phyloP scores from a whole-genome alignment of 2,329 filamentous ascomycete species.

The Akanthomyces dipterigenus region DNA sequence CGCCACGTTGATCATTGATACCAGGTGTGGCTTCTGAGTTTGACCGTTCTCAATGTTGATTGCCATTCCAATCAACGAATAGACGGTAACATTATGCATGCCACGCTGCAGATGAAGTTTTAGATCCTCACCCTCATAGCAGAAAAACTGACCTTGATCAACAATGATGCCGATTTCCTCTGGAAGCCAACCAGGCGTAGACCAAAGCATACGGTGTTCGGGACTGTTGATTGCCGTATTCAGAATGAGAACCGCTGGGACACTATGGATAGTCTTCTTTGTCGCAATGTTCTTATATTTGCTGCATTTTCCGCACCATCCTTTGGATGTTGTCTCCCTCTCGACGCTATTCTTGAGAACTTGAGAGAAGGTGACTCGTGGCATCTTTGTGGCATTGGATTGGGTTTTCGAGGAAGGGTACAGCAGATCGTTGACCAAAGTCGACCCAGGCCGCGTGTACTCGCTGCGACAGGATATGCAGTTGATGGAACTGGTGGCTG shows the following conservation, averaged over 20 bases:
- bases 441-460: conserved; percentile 69
- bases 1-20: conserved; percentile 79
- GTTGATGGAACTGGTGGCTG: conserved; percentile 65
- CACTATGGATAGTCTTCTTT: conserved; percentile 72
- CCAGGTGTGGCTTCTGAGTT: conserved; percentile 81
- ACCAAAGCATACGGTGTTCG: conserved; percentile 77
- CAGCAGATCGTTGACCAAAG: conserved; percentile 77
- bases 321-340: conserved; percentile 77
- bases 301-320: conserved; percentile 89
- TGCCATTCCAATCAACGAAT: conserved; percentile 84
- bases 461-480: conserved; percentile 87
- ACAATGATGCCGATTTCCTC: conserved; percentile 91
- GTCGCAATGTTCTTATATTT: conserved; percentile 84
- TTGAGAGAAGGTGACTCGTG: conserved; percentile 70
- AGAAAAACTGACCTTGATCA: conserved; percentile 86
- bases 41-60: conserved; percentile 83
- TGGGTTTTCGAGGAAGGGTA: conserved; percentile 57
- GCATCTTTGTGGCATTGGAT: conserved; percentile 42
- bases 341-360: conserved; percentile 91
- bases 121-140: conserved; percentile 88
- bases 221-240: conserved; percentile 70
- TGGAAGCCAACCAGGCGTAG: conserved; percentile 82
- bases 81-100: conserved; percentile 75
- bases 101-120: conserved; percentile 72
- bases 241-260: conserved; percentile 81